Percentiles rank a stretch among this genome's conserved stretches.
phyloP scores from a whole-genome alignment of 257 asterid species.

The Nemophila menziesii region DNA sequence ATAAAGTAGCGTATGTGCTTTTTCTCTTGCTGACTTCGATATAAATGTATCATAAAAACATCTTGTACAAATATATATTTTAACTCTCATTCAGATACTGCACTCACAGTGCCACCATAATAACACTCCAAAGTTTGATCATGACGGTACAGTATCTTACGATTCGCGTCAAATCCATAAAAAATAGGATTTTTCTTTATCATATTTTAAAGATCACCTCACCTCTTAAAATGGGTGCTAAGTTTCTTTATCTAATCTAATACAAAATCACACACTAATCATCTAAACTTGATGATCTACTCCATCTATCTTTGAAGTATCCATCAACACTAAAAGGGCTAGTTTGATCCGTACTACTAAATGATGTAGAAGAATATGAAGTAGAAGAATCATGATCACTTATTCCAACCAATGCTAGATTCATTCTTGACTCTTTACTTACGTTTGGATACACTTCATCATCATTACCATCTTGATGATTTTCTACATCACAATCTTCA shows the following conservation, averaged over 20 bases:
- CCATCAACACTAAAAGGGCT: conserved; percentile 70
- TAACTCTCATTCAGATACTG: no score
- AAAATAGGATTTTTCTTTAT: no score
- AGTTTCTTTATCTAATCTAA: conserved; percentile 16
- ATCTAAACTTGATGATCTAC: conserved; percentile 63
- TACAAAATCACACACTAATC: conserved; percentile 21
- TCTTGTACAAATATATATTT: no score
- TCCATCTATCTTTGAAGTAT: conserved; percentile 59
- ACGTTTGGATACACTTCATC: conserved; percentile 91
- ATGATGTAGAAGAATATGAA: conserved; percentile 31
- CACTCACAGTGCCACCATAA: no score
- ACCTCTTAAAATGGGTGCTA: conserved; percentile 49
- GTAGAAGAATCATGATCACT: conserved; percentile 16
- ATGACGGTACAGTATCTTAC: no score
- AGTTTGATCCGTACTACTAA: conserved; percentile 60
- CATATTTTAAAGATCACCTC: conserved; percentile 38
- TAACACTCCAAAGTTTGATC: no score
- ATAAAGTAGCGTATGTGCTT: no score
- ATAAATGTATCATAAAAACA: no score
- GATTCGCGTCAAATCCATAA: no score
- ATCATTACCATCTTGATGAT: conserved; percentile 31
- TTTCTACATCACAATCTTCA: conserved; percentile 19
- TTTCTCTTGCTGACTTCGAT: no score
- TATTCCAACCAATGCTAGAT: conserved; percentile 65
- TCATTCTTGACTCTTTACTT: conserved; percentile 65